Evolutionary conservation across 2,329 filamentous ascomycete species (phyloP).

Genomic region (Talaromyces sp.): DNA sequence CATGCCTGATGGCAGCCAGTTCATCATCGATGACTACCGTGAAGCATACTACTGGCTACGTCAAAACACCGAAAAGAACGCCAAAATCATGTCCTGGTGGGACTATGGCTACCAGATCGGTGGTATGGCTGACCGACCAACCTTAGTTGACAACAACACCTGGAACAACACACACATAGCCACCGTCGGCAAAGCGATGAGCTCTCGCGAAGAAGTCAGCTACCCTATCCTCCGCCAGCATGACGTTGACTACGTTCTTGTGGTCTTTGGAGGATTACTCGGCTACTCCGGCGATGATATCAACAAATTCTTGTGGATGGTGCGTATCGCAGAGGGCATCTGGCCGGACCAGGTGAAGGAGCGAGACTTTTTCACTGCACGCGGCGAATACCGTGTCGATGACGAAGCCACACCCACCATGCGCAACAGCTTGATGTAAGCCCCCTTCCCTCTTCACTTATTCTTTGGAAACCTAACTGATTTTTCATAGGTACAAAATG

Average conservation of each 20-base stretch:
- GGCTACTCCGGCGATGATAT: conserved; percentile 98
- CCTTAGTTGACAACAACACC: conserved; percentile 98
- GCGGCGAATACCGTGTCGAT: conserved; percentile 94
- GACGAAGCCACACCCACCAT: conserved; percentile 91
- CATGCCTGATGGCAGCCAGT: conserved; percentile 89
- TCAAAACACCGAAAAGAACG: conserved; percentile 90
- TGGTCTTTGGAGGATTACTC: conserved; percentile 92
- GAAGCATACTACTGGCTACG: conserved; percentile 99
- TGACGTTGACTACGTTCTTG: conserved; percentile 96
- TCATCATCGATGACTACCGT: conserved; percentile 98
- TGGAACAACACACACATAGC: conserved; percentile 99
- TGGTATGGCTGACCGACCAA: conserved; percentile 97
- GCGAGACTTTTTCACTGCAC: conserved; percentile 87
- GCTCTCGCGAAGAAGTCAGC: conserved; percentile 92
- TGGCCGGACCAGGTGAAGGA: conserved; percentile 99
- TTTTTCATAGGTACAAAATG: conserved; percentile 90
- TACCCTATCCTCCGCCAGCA: conserved; percentile 98
- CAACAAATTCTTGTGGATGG: conserved; percentile 99
- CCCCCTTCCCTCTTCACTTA: neutral
- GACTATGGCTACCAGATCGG: conserved; percentile 99
- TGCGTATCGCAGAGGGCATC: conserved; percentile 96
- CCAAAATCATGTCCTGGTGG: conserved; percentile 99
- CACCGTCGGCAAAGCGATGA: conserved; percentile 98
- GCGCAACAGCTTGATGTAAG: conserved; percentile 99
- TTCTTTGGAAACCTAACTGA: conserved; percentile 8